These are phyloP conservation scores for Clarireedia homoeocarpa DNA, from an alignment of 2,329 filamentous ascomycete species.

Conservation along the genomic window DNA sequence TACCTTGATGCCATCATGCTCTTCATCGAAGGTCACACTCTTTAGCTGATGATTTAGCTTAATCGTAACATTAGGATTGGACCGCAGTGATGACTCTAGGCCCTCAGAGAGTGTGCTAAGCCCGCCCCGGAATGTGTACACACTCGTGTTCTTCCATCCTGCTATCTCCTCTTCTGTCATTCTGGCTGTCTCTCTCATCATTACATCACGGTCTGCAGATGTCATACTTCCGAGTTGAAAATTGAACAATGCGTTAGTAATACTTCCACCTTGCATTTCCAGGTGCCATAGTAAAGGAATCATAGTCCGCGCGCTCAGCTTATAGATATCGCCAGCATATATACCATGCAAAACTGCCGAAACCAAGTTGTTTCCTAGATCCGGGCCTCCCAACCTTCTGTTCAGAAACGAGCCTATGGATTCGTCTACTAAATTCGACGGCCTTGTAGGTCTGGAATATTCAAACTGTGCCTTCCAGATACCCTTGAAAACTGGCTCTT, in stretches of 20 bases:
- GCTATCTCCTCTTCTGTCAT: background rate
- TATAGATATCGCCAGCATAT: slow-evolving; percentile 81
- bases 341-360: slow-evolving; percentile 81
- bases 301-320: slow-evolving; percentile 65
- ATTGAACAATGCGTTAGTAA: slow-evolving; percentile 7
- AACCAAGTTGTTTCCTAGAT: slow-evolving; percentile 60
- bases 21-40: slow-evolving; percentile 34
- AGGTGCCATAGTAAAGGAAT: slow-evolving; percentile 19
- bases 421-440: slow-evolving; percentile 47
- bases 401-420: slow-evolving; percentile 62
- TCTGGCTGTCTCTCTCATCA: background rate
- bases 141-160: slow-evolving; percentile 21
- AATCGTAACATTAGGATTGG: slow-evolving; percentile 52
- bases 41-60: slow-evolving; percentile 41
- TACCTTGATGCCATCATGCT: slow-evolving; percentile 37
- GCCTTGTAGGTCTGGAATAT: slow-evolving; percentile 29
- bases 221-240: background rate
- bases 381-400: slow-evolving; percentile 42
- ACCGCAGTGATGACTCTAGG: slow-evolving; percentile 42
- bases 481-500: slow-evolving; percentile 49
- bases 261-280: slow-evolving; percentile 16
- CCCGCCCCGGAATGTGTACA: slow-evolving; percentile 48
- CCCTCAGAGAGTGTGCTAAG: slow-evolving; percentile 52
- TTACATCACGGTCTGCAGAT: background rate
- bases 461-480: slow-evolving; percentile 22